A percentile compares a stretch with the other conserved stretches of the same genome.
Evolutionary conservation across 2,329 filamentous ascomycete genomes (phyloP).

Genomic region (Beauveria medogensis): DNA sequence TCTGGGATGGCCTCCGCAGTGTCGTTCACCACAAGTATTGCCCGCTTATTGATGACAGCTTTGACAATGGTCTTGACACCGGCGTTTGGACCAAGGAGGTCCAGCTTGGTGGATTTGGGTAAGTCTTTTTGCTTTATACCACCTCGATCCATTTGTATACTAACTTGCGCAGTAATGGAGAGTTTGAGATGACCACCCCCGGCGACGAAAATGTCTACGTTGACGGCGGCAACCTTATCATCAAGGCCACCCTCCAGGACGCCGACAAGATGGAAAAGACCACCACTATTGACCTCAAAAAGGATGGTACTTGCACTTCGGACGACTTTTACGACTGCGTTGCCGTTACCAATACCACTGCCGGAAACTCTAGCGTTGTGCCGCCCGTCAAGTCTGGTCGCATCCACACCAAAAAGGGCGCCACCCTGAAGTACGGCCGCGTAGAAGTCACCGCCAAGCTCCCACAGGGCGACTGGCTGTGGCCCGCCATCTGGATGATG

Average conservation of each 20-base stretch:
- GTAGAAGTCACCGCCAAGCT: constrained; percentile 73
- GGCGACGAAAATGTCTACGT: constrained; percentile 68
- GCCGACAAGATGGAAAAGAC: constrained; percentile 55
- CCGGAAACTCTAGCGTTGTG: constrained; percentile 63
- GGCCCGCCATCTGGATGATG: constrained; percentile 91
- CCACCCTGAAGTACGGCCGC: constrained; percentile 69
- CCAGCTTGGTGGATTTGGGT: constrained; percentile 70
- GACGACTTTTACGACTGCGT: constrained; percentile 50
- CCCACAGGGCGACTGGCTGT: constrained; percentile 75
- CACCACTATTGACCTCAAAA: constrained; percentile 58
- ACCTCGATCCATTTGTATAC: not conserved
- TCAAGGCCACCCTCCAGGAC: constrained; percentile 73
- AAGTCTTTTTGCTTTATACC: constrained; percentile 25
- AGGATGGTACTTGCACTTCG: constrained; percentile 61
- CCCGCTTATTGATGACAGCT: constrained; percentile 58
- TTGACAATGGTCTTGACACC: constrained; percentile 45
- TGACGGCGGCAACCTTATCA: constrained; percentile 58
- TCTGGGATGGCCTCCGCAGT: constrained; percentile 66
- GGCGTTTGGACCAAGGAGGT: constrained; percentile 67
- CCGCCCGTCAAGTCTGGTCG: constrained; percentile 72
- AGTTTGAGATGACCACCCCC: constrained; percentile 70
- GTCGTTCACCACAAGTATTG: constrained; percentile 72
- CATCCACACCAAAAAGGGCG: constrained; percentile 64
- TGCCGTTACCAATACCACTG: constrained; percentile 62
- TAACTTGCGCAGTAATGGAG: constrained; percentile 53